Conservation (phyloP, 148 eudicot species). For the Salicornia ramosissima region DNA sequence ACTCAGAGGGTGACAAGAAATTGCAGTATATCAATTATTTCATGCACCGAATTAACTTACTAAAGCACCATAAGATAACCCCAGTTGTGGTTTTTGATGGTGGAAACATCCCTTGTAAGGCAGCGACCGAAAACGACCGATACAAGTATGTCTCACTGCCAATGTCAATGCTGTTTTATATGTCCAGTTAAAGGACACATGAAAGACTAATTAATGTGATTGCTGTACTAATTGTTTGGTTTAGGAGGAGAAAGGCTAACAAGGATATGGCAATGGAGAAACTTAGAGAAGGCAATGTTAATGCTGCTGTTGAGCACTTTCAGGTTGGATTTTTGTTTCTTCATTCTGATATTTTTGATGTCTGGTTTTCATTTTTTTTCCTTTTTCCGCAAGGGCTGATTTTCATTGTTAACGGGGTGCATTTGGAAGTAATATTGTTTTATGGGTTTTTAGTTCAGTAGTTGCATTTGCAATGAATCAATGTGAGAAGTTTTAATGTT, state of each 20-base stretch:
- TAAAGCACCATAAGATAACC: constrained; percentile 53
- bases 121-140: constrained; percentile 61
- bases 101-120: constrained; percentile 66
- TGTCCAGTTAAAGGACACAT: background rate
- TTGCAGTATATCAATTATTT: constrained; percentile 63
- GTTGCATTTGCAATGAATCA: too few relatives aligned
- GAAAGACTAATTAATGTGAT: background rate
- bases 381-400: too few relatives aligned
- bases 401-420: background rate
- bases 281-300: constrained; percentile 60
- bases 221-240: background rate
- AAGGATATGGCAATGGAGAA: constrained; percentile 72
- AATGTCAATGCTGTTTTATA: background rate
- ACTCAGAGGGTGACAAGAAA: constrained; percentile 70
- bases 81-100: constrained; percentile 93
- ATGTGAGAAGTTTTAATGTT: too few relatives aligned
- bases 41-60: constrained; percentile 74
- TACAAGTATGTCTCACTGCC: constrained; percentile 37
- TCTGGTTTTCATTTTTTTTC: background rate
- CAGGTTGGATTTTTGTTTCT: constrained; percentile 44
- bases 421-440: background rate
- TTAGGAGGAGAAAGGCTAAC: constrained; percentile 60
- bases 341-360: background rate
- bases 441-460: background rate
- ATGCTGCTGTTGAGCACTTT: constrained; percentile 63